Evolutionary conservation across 78 protist genomes (phyloP).

Genomic region (Dictyostelium citrinum): DNA sequence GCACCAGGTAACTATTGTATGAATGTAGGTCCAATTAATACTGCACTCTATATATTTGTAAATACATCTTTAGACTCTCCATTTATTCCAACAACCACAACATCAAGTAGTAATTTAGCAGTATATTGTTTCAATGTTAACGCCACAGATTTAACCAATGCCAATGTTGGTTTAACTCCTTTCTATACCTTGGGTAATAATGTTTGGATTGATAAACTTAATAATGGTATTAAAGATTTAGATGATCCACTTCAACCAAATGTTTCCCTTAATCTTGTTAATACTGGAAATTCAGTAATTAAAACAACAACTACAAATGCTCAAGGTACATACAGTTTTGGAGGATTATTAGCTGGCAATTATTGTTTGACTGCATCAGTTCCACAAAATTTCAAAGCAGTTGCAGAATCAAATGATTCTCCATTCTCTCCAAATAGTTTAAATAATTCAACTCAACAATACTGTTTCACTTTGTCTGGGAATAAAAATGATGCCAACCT

Average conservation of each 20-base stretch:
- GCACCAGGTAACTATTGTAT: conserved; percentile 53
- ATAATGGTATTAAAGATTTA: conserved; percentile 12
- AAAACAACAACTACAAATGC: neutral
- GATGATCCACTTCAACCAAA: neutral
- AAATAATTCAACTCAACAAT: neutral
- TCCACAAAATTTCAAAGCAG: neutral
- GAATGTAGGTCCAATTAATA: neutral
- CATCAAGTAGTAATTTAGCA: neutral
- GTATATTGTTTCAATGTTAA: neutral
- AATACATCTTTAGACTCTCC: neutral
- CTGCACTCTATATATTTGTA: neutral
- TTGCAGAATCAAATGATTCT: neutral
- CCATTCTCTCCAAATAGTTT: neutral
- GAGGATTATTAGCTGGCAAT: neutral
- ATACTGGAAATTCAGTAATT: neutral
- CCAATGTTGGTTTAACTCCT: neutral
- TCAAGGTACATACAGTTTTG: neutral
- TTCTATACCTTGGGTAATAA: neutral
- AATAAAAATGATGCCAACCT: neutral
- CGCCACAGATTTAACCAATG: neutral
- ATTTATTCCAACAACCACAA: neutral
- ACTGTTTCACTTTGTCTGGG: neutral
- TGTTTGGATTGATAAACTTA: conserved; percentile 25
- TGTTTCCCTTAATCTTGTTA: neutral
- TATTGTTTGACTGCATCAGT: neutral